A percentile compares a stretch with the other conserved stretches of the same genome.
Conservation (phyloP, 495 filamentous ascomycete genomes). For the Neurospora sp. region DNA sequence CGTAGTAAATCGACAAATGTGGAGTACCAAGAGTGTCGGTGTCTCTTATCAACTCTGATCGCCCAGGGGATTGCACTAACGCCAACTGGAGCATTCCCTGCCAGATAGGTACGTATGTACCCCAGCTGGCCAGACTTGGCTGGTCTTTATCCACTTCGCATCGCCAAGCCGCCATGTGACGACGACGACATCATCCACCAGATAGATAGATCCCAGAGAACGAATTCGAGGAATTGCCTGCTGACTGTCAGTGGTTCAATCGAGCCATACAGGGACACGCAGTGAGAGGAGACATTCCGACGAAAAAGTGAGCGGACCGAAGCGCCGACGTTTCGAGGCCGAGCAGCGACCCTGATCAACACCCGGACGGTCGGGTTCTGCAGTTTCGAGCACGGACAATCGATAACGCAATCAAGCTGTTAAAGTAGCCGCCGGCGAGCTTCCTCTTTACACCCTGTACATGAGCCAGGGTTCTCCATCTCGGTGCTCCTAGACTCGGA, state of each 20-base stretch:
- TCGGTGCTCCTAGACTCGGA: background rate
- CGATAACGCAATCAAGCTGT: background rate
- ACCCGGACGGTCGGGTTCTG: background rate
- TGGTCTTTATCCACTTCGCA: background rate
- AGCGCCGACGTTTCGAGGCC: background rate
- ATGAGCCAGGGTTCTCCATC: background rate
- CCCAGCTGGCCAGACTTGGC: background rate
- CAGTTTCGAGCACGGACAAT: background rate
- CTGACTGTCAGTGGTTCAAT: background rate
- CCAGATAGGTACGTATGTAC: background rate
- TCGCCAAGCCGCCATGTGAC: background rate
- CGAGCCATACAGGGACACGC: background rate
- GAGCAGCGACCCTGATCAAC: background rate
- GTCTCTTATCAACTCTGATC: background rate
- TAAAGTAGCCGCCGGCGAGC: background rate
- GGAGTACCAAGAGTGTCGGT: background rate
- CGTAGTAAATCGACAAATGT: background rate
- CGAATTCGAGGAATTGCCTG: background rate
- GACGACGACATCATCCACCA: background rate
- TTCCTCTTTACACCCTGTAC: background rate
- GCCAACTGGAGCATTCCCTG: background rate
- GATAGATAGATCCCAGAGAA: background rate
- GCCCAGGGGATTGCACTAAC: background rate
- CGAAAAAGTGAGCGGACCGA: background rate
- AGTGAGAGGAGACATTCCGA: background rate